phyloP scores from a whole-genome alignment of 31 red algal genomes.

The Endocladia muricata region DNA sequence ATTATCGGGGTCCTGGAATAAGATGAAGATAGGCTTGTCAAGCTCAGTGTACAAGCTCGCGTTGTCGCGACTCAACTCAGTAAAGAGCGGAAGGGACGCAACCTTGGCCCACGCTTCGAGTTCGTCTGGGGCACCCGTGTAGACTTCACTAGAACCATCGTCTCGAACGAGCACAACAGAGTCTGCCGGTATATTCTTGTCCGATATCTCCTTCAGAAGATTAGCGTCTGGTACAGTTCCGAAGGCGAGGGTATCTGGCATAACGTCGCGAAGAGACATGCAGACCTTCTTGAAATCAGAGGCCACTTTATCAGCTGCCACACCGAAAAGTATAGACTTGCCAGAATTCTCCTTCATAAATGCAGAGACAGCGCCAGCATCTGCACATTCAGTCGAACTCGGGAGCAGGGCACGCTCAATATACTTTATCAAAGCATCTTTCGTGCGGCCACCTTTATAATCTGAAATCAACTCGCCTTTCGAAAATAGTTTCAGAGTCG shows the following conservation, averaged over 20 bases:
- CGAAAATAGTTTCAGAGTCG: slow-evolving; percentile 97
- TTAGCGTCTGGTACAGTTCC: slow-evolving; percentile 45
- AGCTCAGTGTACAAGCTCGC: slow-evolving; percentile 78
- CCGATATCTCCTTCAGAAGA: slow-evolving; percentile 14
- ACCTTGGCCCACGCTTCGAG: slow-evolving; percentile 54
- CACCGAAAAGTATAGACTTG: slow-evolving; percentile 46
- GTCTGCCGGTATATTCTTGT: slow-evolving; percentile 37
- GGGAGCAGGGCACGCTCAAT: slow-evolving; percentile 75
- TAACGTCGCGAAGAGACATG: slow-evolving; percentile 71
- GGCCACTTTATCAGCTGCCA: slow-evolving; percentile 37
- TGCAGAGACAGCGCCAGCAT: slow-evolving; percentile 39
- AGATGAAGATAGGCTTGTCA: slow-evolving; percentile 67
- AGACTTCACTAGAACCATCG: slow-evolving; percentile 37
- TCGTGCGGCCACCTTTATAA: slow-evolving; percentile 93
- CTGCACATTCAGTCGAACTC: slow-evolving; percentile 37
- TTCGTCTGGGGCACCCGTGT: slow-evolving; percentile 36
- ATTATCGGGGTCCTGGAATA: slow-evolving; percentile 77
- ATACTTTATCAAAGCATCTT: slow-evolving; percentile 83
- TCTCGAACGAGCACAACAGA: slow-evolving; percentile 46
- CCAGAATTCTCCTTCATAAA: slow-evolving; percentile 61
- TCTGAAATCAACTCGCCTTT: slow-evolving; percentile 92
- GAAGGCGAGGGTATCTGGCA: slow-evolving; percentile 62
- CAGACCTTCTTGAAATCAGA: slow-evolving; percentile 50
- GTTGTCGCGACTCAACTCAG: slow-evolving; percentile 73
- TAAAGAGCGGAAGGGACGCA: slow-evolving; percentile 52